Base-by-base conservation (phyloP, 257 asterid genomes). In the Solanum medicagineum region DNA sequence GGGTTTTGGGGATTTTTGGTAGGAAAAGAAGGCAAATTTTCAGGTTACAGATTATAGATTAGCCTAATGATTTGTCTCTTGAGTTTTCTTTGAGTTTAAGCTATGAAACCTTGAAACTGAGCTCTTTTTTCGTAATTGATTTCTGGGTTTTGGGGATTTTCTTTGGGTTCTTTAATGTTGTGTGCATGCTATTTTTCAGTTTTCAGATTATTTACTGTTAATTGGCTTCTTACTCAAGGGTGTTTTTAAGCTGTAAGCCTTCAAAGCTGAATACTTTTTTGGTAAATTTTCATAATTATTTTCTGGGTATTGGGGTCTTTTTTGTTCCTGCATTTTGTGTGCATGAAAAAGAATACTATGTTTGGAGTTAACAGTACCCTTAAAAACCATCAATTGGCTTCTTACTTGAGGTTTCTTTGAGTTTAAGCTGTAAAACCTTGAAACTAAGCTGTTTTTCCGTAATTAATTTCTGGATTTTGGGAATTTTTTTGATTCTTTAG, bases 151-250 rank as follows among this genome's bases (percentile, higher is more conserved):
- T 57, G 66, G 66, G 24, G 4, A 59, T 59, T 59, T 57, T 44
- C 10, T 88, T 36, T 5, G 5, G 42, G 1, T 36, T 36, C 42
- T 36, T 36, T 36, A 36, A 36, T 36, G 42, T 36, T 36, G 42
- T 36, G 42, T 36, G 42, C 42, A 36, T 36, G 42, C 6, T 36
- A 36, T 36, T 36, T 36, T 36, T 3, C 92, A 88, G 94, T 44
- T 44, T 44, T 0, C 49, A 44, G 49, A 8, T 44, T 44, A 44
- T 44, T 7, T 7, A 44, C 98, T 44, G 95, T 94, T 19, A 89
- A 87, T 90, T 94, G 95, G 73, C 91, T 92, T 45, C 93, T 93
- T 49, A 90, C 93, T 84, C 98, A 92, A 92, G 97, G 49, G 49
- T 68, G 14, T 6, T 19, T 66, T 36, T 8, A 68, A 68, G 3